Percentiles rank a stretch among this genome's conserved stretches.
These are phyloP conservation scores for Penicillium sp. DNA, from an alignment of 2,329 filamentous ascomycete species.

Conservation along the genomic window DNA sequence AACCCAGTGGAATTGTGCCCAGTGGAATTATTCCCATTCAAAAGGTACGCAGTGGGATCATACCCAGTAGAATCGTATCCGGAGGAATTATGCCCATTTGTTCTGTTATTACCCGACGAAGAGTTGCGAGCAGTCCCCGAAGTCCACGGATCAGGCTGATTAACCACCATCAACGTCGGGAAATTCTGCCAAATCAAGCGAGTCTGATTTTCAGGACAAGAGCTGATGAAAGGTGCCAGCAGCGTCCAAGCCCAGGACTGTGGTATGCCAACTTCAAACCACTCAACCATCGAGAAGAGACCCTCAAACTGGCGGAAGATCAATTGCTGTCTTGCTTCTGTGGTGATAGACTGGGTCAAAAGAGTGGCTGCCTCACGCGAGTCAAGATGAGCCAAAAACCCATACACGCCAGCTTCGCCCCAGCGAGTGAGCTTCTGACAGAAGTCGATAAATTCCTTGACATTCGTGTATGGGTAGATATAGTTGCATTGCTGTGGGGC, in stretches of 20 bases:
- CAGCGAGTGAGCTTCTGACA: constrained; percentile 80
- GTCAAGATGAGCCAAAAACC: constrained; percentile 75
- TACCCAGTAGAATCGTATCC: not conserved
- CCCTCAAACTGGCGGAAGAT: constrained; percentile 81
- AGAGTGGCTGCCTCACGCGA: constrained; percentile 71
- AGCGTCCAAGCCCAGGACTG: constrained; percentile 85
- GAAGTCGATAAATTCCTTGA: constrained; percentile 79
- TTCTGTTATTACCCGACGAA: constrained; percentile 53
- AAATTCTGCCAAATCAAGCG: constrained; percentile 83
- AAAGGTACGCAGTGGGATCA: not conserved
- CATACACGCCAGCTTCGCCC: constrained; percentile 77
- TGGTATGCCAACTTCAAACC: constrained; percentile 76
- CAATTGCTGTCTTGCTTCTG: constrained; percentile 79
- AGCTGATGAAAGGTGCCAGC: constrained; percentile 76
- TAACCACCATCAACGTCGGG: constrained; percentile 67
- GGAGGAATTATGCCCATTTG: not conserved
- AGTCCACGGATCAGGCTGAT: constrained; percentile 68
- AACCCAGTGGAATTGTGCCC: not conserved
- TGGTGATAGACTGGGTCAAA: constrained; percentile 72
- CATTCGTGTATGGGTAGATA: constrained; percentile 74
- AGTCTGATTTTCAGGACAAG: constrained; percentile 70
- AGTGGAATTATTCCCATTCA: not conserved
- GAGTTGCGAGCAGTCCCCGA: not conserved
- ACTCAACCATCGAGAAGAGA: constrained; percentile 77
- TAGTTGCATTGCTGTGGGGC: constrained; percentile 76